Base-by-base conservation (phyloP, 768 basidiomycete species). In the Macrolepiota albuminosa region DNA sequence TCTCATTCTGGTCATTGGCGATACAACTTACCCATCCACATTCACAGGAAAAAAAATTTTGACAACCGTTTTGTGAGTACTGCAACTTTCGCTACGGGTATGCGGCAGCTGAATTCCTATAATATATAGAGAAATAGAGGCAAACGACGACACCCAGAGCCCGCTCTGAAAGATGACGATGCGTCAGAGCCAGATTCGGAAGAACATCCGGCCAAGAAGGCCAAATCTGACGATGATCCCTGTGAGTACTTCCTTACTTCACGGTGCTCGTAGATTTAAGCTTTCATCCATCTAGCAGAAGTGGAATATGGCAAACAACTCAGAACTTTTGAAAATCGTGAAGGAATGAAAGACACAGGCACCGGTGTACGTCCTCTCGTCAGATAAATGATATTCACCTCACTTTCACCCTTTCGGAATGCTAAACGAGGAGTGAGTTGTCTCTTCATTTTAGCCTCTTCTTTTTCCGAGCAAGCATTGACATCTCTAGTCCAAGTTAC, bases 11-110 rank as follows among this genome's bases (percentile, higher is more conserved):
- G 10, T 45, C 45, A n/a, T 6, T 43, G 24, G 62, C 43, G 49
- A 40, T 58, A n/a, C n/a, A 26, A 43, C 29, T 59, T 46, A 53
- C 46, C 26, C 36, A 29, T 57, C 2, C 61, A 48, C 59, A 54
- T 54, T 45, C 58, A 11, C 67, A 88, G 85, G 73, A 87, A 87
- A 68, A 81, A 75, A 54, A 71, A 78, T 9, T 88, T 87, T 69
- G 82, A 83, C 59, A 76, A 78, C 63, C 78, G 86, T 57, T 68
- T 68, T 62, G 67, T 67, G 24, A 67, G 67, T 54, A 36, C 21
- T 21, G 11, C 31, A 31, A 2, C 29, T 6, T 48, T 26, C 36
- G 13, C 24, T 26, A 21, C 2, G 47, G 36, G 14, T 26, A 26
- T 37, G 37, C 9, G 6, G 11, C 33, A 4, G 37, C 26, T 34